Evolutionary conservation across 1,284 basidiomycete species (phyloP), one percentile per base, ranked within the genome.

Genomic region (Wolfiporia cocos): DNA sequence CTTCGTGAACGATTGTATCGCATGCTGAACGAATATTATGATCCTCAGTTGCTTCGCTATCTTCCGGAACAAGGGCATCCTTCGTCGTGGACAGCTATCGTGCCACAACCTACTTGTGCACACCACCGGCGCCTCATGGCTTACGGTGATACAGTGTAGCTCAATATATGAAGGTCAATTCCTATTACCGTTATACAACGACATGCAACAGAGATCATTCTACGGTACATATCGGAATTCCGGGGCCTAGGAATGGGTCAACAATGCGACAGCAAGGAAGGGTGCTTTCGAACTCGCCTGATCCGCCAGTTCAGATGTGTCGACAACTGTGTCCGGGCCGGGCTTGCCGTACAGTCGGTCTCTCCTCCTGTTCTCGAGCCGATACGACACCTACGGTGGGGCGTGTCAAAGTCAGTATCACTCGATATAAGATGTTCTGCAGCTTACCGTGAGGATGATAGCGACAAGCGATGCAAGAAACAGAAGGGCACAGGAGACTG

Each of bases 241-340:
- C 7, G 53, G 49, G 1, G 56, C 52, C 55, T 57, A 21, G 3
- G 33, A n/a, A 12, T 19, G n/a, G 31, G 32, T 17, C 6, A 24
- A 21, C 14, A 17, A 31, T n/a, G 4, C 5, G 20, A n/a, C 31
- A 34, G 32, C 20, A 31, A 6, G 31, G 12, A 30, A 9, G 21
- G n/a, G n/a, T n/a, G n/a, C n/a, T n/a, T n/a, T n/a, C n/a, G n/a
- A 19, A 5, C 31, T 9, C 33, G 81, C 81, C 65, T 77, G 70
- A 53, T 87, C 83, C 3, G 83, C 84, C 12, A 84, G 58, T 49
- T 81, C 74, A 15, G 71, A 68, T 1, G 81, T 86, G 50, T 87
- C 77, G 12, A 87, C 79, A 7, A 64, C 69, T 2, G 66, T 68
- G 43, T 74, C 62, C 0, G 61, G 64, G 35, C 66, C 58, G 0